A percentile compares a stretch with the other conserved stretches of the same genome.
Evolutionary conservation across 169 alveolate species (phyloP).

Genomic region (Plasmodium reichenowi): DNA sequence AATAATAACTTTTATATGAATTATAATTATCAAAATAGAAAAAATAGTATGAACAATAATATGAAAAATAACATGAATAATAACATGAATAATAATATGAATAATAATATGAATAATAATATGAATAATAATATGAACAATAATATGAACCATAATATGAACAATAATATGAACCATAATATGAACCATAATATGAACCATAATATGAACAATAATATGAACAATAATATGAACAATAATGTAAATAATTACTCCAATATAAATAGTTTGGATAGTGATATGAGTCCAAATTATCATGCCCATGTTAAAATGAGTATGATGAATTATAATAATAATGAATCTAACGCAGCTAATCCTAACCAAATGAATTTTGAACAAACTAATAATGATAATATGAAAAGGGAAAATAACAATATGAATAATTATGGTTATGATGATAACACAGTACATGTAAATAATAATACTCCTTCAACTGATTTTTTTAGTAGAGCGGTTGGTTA

Average conservation of each 20-base stretch:
- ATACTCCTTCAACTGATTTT: conserved; percentile 22
- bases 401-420: conserved; percentile 31
- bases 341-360: background rate
- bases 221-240: background rate
- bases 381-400: conserved; percentile 37
- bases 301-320: conserved; percentile 1
- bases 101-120: background rate
- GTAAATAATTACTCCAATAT: background rate
- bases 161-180: background rate
- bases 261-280: background rate
- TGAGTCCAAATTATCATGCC: conserved; percentile 2
- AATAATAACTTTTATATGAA: background rate
- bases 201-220: background rate
- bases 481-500: background rate
- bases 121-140: background rate
- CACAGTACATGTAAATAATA: conserved; percentile 17
- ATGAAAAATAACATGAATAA: background rate
- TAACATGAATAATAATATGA: background rate
- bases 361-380: conserved; percentile 1
- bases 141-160: background rate
- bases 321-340: conserved; percentile 14
- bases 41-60: background rate
- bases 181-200: background rate
- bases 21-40: background rate
- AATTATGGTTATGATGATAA: conserved; percentile 14